Evolutionary conservation across 129 eudicot genomes (phyloP), one percentile per base, ranked within the genome.

Genomic region (Centrapalus pauciflorus): DNA sequence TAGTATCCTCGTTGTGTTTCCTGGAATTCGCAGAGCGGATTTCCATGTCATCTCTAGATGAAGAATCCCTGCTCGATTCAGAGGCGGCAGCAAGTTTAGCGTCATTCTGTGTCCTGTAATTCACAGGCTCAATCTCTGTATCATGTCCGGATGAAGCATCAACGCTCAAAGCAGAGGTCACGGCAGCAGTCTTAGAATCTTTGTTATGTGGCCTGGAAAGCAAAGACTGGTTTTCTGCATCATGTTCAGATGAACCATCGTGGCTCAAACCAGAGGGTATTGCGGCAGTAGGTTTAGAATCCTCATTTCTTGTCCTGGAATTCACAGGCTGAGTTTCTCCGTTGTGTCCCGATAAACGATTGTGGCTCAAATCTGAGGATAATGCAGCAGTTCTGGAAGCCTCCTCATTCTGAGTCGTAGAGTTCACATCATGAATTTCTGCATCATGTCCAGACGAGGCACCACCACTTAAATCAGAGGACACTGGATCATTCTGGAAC

Each of bases 361-460:
- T 40, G 3, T 0, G 23, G 2, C 69, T 33, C 7, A 48, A 12
- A 23, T 25, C 68, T 59, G 60, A 19, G 11, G 61, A 13, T 5
- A 30, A 20, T 1, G 16, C 26, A 32, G 6, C 19, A 71, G 4
- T 46, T 32, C 23, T 16, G 14, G 49, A 45, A 26, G 25, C 35
- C 21, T 35, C 67, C 32, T 70, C 67, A 46, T 45, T 35, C 2
- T 49, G 27, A 9, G 13, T 49, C 69, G 7, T 7, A 23, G 20
- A 61, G 12, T 50, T 49, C 21, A 32, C 69, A 33, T 4, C 14
- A 21, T 4, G 60, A 32, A 20, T 80, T 48, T 77, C 79, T 24
- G 79, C 82, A 62, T 66, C 76, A 82, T 76, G 77, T 74, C 75
- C 84, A 58, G 86, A 82, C 56, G 60, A 61, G n/a, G 66, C 54